Percentiles rank a stretch among this genome's conserved stretches.
These are phyloP conservation scores for Phytophthora citricola DNA, from an alignment of 352 stramenopile genomes.

Conservation along the genomic window DNA sequence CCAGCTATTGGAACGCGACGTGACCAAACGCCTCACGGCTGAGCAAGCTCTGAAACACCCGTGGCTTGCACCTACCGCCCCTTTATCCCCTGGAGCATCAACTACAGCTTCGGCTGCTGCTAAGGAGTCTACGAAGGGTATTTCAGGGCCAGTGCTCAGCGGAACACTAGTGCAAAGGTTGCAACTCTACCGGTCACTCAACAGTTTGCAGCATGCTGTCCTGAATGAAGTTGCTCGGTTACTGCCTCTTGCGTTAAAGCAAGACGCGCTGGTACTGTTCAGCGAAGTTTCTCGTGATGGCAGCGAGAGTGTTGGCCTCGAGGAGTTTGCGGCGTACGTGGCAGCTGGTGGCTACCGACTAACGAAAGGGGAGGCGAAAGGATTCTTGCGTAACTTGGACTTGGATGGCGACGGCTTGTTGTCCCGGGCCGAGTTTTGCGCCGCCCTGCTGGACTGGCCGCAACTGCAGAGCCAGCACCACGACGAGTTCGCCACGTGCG, in stretches of 20 bases:
- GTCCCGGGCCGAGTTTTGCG: constrained; percentile 68
- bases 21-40: constrained; percentile 48
- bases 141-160: constrained; percentile 43
- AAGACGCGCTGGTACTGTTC: constrained; percentile 74
- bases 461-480: constrained; percentile 51
- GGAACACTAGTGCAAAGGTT: constrained; percentile 79
- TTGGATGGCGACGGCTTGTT: constrained; percentile 69
- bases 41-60: constrained; percentile 71
- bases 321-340: constrained; percentile 63
- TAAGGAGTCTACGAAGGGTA: constrained; percentile 31
- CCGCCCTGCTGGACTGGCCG: constrained; percentile 73
- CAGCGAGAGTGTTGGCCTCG: constrained; percentile 52
- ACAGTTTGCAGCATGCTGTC: constrained; percentile 71
- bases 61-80: constrained; percentile 51
- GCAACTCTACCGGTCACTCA: constrained; percentile 78
- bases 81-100: constrained; percentile 22
- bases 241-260: constrained; percentile 61
- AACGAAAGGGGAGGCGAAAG: constrained; percentile 62
- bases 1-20: constrained; percentile 59
- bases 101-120: constrained; percentile 35
- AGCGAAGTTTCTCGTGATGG: constrained; percentile 64
- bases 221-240: constrained; percentile 62
- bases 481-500: constrained; percentile 41
- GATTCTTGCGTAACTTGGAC: constrained; percentile 68
- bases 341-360: constrained; percentile 64